A percentile compares a stretch with the other conserved stretches of the same genome.
Evolutionary conservation across 257 asterid genomes (phyloP).

Genomic region (Lantana camara): DNA sequence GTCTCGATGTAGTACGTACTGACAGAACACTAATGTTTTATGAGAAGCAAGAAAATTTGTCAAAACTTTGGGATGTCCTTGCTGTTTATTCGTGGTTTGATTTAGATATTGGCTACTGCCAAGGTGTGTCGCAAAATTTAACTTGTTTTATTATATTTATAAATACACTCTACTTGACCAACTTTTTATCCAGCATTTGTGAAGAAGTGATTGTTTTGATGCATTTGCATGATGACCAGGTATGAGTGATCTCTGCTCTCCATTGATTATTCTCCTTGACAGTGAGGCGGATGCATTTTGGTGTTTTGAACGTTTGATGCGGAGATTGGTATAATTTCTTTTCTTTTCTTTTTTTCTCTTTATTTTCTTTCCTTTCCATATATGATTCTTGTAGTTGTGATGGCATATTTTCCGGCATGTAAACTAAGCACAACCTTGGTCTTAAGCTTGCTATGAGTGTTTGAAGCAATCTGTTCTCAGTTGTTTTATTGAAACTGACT

Average conservation of each 20-base stretch:
- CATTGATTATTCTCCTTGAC: constrained; percentile 83
- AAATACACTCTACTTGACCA: neutral
- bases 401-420: constrained; percentile 7
- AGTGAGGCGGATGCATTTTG: constrained; percentile 97
- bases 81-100: constrained; percentile 93
- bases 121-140: constrained; percentile 57
- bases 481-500: neutral
- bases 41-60: constrained; percentile 77
- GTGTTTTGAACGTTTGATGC: constrained; percentile 97
- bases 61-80: constrained; percentile 93
- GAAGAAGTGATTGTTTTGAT: constrained; percentile 17
- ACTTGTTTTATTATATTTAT: neutral
- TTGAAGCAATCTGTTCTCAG: constrained; percentile 16
- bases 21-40: constrained; percentile 84
- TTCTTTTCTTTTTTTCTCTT: neutral
- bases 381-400: constrained; percentile 18
- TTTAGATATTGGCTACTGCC: constrained; percentile 88
- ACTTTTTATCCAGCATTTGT: constrained; percentile 2
- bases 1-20: constrained; percentile 91
- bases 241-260: constrained; percentile 99
- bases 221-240: no score
- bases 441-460: constrained; percentile 22
- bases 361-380: constrained; percentile 15
- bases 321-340: constrained; percentile 70
- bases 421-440: constrained; percentile 5